Evolutionary conservation across 495 filamentous ascomycete genomes (phyloP).

Genomic region (Penicillium manginii): DNA sequence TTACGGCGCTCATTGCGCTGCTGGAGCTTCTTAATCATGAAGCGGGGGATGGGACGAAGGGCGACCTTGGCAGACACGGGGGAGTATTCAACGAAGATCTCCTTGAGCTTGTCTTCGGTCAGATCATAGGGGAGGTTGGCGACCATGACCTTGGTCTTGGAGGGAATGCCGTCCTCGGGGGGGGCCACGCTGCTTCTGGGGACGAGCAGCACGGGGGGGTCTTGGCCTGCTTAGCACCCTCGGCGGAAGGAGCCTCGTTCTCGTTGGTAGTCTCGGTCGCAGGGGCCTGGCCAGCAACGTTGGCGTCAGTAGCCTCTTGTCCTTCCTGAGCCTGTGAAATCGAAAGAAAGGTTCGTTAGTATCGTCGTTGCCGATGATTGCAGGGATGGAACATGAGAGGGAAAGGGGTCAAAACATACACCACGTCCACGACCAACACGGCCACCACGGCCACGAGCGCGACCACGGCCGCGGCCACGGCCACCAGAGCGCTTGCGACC

Average conservation of each 20-base stretch:
- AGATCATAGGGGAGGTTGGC: slow-evolving; percentile 98
- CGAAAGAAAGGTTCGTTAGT: background rate
- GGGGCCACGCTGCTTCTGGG: slow-evolving; percentile 79
- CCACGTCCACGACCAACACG: slow-evolving; percentile 64
- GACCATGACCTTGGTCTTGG: slow-evolving; percentile 99
- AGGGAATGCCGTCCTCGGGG: slow-evolving; percentile 95
- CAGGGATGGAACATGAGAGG: background rate
- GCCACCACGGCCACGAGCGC: slow-evolving; percentile 71
- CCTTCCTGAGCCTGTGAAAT: slow-evolving; percentile 30
- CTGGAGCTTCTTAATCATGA: slow-evolving; percentile 99
- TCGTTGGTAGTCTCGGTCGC: slow-evolving; percentile 65
- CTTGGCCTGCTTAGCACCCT: slow-evolving; percentile 51
- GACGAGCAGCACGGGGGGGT: slow-evolving; percentile 46
- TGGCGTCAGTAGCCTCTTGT: slow-evolving; percentile 47
- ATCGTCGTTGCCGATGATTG: background rate
- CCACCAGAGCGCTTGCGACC: slow-evolving; percentile 79
- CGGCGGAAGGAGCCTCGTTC: slow-evolving; percentile 53
- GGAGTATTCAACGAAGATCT: slow-evolving; percentile 87
- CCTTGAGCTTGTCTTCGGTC: slow-evolving; percentile 97
- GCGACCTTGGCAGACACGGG: slow-evolving; percentile 96
- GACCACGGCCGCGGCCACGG: slow-evolving; percentile 75
- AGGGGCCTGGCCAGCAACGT: slow-evolving; percentile 56
- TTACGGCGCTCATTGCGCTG: slow-evolving; percentile 97
- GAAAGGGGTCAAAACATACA: slow-evolving; percentile 55
- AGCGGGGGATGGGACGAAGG: slow-evolving; percentile 95